phyloP scores from a whole-genome alignment of 2,329 filamentous ascomycete species.

The Claviceps monticola region DNA sequence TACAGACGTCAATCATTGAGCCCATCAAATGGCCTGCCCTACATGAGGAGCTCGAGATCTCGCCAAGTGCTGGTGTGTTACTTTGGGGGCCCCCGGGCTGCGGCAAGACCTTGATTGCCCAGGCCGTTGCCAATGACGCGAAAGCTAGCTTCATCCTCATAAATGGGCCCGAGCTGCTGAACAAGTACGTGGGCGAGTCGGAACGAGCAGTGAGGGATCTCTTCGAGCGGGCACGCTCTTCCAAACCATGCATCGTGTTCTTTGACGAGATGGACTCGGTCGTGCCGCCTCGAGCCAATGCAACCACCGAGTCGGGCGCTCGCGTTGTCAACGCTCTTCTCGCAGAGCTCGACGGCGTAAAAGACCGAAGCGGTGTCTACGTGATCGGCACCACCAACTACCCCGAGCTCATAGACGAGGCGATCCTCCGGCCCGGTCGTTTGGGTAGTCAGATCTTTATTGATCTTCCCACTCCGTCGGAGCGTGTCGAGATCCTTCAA shows the following conservation, averaged over 20 bases:
- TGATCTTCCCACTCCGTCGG: slow-evolving; percentile 63
- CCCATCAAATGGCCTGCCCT: slow-evolving; percentile 73
- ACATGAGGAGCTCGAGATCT: slow-evolving; percentile 66
- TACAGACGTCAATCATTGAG: slow-evolving; percentile 75
- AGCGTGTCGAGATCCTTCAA: slow-evolving; percentile 73
- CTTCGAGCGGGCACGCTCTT: slow-evolving; percentile 75
- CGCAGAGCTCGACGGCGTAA: slow-evolving; percentile 82
- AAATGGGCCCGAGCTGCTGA: slow-evolving; percentile 88
- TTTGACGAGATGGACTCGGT: slow-evolving; percentile 95
- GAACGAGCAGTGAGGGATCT: slow-evolving; percentile 87
- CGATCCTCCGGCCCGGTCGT: slow-evolving; percentile 83
- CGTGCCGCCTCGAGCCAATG: slow-evolving; percentile 69
- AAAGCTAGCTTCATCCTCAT: slow-evolving; percentile 97
- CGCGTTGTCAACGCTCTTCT: slow-evolving; percentile 91
- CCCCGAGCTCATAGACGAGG: slow-evolving; percentile 91
- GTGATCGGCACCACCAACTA: slow-evolving; percentile 91
- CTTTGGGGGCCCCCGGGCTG: slow-evolving; percentile 96
- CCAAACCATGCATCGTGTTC: slow-evolving; percentile 87
- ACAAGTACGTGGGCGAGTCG: slow-evolving; percentile 95
- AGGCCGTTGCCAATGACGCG: slow-evolving; percentile 89
- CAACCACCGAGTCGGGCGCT: slow-evolving; percentile 66
- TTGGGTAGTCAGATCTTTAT: slow-evolving; percentile 83
- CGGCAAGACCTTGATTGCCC: slow-evolving; percentile 90
- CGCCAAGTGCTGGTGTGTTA: slow-evolving; percentile 70
- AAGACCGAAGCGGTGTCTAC: slow-evolving; percentile 71